Evolutionary conservation across 306 rosid genomes (phyloP), one percentile per base, ranked within the genome.

Genomic region (Herpetospermum pedunculosum): DNA sequence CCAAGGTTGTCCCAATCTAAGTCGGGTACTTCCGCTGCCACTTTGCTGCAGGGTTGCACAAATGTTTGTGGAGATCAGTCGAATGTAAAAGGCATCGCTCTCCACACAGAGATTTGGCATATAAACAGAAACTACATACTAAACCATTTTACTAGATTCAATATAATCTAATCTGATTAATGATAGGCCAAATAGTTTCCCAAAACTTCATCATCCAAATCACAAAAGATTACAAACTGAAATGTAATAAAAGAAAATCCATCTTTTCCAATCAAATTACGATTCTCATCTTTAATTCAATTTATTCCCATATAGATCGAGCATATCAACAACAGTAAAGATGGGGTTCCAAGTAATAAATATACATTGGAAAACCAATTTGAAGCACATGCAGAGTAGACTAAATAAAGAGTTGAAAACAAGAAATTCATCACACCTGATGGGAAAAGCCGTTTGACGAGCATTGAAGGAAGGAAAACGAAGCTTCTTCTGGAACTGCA

Each of bases 1-100:
- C 99, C 99, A 40, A 94, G 96, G 81, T 76, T 83, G 81, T 94
- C 96, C 97, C 99, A 94, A 28, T 94, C 96, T 38, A 91, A 37
- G 72, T 89, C 92, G 0, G 86, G 89, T 77, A 85, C 58, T 54
- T 91, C 97, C 29, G 29, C 14, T 40, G 84, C 77, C 46, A 70
- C 86, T 73, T 84, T 82, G 82, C 59, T 64, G 44, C 47, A 73
- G 72, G 73, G 21, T 43, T 49, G 62, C 10, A 32, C 13, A 28
- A 68, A 65, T 73, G 53, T 57, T 26, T 2, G 40, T 40, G 47
- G 76, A 50, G 48, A 58, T 32, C 19, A 30, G 32, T 63, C 34
- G 43, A 75, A 73, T 2, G 21, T 67, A 28, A 49, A 5, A 30
- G 44, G 15, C 30, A 28, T 19, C 38, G 15, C 34, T 38, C 2